Conservation (phyloP, 2,329 filamentous ascomycete genomes). For the Raffaelea ambrosiae region DNA sequence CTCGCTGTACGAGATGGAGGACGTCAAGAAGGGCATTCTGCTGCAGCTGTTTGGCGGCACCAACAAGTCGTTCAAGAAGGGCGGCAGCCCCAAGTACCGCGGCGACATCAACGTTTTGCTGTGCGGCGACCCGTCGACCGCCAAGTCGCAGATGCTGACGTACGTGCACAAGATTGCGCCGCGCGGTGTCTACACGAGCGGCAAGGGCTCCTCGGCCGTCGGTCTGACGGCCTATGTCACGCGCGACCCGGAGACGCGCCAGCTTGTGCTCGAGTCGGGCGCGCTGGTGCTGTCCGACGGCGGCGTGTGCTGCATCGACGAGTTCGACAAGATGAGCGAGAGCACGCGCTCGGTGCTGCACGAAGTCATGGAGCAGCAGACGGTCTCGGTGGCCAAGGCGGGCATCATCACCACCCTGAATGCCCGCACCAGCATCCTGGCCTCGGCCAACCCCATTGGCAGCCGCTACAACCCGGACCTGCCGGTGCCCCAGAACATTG, state of each 20-base stretch:
- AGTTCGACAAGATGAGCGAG: constrained; percentile 83
- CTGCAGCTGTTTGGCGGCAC: constrained; percentile 95
- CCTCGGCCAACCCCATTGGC: constrained; percentile 95
- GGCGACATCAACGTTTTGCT: constrained; percentile 96
- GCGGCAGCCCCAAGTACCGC: constrained; percentile 88
- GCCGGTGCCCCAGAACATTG: constrained; percentile 95
- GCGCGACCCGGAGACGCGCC: constrained; percentile 69
- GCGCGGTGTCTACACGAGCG: constrained; percentile 73
- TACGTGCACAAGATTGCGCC: constrained; percentile 98
- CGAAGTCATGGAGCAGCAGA: constrained; percentile 86
- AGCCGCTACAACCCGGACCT: constrained; percentile 96
- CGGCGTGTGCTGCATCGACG: constrained; percentile 76
- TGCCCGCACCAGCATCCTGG: constrained; percentile 88
- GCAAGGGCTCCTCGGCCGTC: constrained; percentile 72
- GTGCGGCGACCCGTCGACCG: constrained; percentile 92
- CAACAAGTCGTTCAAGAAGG: constrained; percentile 96
- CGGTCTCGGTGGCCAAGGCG: constrained; percentile 77
- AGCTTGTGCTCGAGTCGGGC: constrained; percentile 72
- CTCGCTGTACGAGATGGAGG: constrained; percentile 95
- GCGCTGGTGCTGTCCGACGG: constrained; percentile 73
- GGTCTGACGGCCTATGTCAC: constrained; percentile 77
- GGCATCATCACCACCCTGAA: constrained; percentile 97
- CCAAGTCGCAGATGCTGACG: constrained; percentile 88
- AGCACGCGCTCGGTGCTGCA: constrained; percentile 71
- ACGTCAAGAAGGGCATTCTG: constrained; percentile 97